Evolutionary conservation across 441 rosid genomes (phyloP).

Genomic region (Syzygium syzygioides): DNA sequence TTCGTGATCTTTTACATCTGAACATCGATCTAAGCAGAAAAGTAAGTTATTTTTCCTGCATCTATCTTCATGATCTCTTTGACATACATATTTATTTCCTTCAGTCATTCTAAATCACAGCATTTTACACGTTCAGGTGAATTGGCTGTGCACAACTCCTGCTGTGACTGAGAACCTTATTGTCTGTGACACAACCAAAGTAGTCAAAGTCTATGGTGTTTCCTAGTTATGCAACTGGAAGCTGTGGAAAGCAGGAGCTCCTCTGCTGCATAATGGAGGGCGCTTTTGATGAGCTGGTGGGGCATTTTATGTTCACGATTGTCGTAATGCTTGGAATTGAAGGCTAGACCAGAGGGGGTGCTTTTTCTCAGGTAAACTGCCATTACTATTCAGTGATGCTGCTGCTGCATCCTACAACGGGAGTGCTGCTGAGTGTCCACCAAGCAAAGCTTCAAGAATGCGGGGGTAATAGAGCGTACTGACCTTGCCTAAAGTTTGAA

Average conservation of each 20-base stretch:
- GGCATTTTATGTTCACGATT: not conserved
- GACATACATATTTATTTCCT: not conserved
- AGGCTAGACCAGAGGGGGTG: not conserved
- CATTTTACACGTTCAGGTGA: constrained; percentile 47
- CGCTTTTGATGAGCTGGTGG: not conserved
- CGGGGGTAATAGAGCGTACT: not conserved
- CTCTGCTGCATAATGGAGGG: not conserved
- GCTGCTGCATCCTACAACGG: not conserved
- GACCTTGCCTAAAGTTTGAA: not conserved
- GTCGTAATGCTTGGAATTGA: not conserved
- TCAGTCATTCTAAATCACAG: not conserved
- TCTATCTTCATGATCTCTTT: not conserved
- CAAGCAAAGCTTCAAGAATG: not conserved
- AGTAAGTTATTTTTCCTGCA: constrained; percentile 23
- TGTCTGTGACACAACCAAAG: constrained; percentile 84
- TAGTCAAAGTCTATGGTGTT: constrained; percentile 66
- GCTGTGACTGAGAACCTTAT: constrained; percentile 72
- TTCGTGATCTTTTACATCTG: constrained; percentile 38
- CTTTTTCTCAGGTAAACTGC: not conserved
- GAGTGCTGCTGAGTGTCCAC: not conserved
- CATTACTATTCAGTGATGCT: not conserved
- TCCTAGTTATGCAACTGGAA: constrained; percentile 7
- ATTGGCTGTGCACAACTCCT: constrained; percentile 84
- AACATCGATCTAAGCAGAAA: constrained; percentile 57
- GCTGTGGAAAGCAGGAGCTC: not conserved